Percentiles rank a stretch among this genome's conserved stretches.
These are phyloP conservation scores for Ilex asprella DNA, from an alignment of 257 asterid genomes.

Conservation along the genomic window DNA sequence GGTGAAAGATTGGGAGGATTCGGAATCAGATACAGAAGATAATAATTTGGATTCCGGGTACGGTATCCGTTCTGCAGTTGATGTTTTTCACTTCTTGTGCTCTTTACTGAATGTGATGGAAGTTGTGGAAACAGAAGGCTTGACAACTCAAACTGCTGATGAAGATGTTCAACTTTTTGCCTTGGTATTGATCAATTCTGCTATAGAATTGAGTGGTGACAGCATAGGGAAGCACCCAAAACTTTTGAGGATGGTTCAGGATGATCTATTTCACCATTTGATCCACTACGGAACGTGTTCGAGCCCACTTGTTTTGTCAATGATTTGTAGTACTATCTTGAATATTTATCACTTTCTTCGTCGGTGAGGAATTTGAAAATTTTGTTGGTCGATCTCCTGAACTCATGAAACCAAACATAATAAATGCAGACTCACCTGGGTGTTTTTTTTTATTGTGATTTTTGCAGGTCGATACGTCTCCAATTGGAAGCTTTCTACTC, in stretches of 20 bases:
- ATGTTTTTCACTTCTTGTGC: constrained; percentile 86
- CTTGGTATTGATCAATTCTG: constrained; percentile 62
- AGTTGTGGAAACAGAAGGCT: constrained; percentile 47
- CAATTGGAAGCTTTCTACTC: constrained; percentile 85
- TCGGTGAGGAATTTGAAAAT: constrained; percentile 28
- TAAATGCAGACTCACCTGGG: constrained; percentile 8
- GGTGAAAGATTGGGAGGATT: constrained; percentile 69
- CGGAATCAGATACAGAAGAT: constrained; percentile 86
- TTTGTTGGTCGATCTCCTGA: not conserved
- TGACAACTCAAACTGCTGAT: constrained; percentile 41
- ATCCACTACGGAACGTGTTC: constrained; percentile 69
- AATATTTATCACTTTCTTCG: constrained; percentile 82
- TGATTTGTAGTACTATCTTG: constrained; percentile 83
- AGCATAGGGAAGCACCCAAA: no score
- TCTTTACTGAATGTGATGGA: constrained; percentile 80
- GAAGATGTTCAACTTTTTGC: constrained; percentile 75
- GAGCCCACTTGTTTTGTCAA: constrained; percentile 71
- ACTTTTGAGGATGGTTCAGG: no score
- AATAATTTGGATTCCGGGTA: constrained; percentile 54
- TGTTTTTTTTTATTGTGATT: constrained; percentile 5
- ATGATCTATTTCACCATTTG: constrained; percentile 54
- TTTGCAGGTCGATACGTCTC: constrained; percentile 67
- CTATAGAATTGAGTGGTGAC: constrained; percentile 33
- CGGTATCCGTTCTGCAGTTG: constrained; percentile 74
- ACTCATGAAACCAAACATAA: not conserved